Conservation (phyloP, 192 early-diverging fungal species). For the Fimicolochytrium jonesii region DNA sequence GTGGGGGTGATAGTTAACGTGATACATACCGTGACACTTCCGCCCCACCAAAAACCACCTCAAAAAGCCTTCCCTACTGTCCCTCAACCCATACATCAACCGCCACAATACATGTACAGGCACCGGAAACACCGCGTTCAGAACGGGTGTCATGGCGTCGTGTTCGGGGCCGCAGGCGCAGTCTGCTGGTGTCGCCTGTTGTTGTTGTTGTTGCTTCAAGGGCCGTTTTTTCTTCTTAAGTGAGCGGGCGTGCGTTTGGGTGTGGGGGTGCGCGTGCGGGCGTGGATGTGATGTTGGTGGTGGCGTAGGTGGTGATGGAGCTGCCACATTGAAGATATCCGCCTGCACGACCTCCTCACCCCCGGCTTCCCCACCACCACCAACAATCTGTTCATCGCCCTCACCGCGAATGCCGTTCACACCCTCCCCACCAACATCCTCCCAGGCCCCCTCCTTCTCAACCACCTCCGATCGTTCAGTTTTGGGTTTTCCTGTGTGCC, state of each 20-base stretch:
- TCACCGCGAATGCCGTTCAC: no score
- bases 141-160: slow-evolving; percentile 19
- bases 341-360: no score
- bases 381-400: no score
- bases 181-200: not conserved
- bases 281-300: not conserved
- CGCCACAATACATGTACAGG: slow-evolving; percentile 8
- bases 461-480: no score
- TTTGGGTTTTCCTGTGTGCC: no score
- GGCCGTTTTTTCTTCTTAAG: not conserved
- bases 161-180: slow-evolving; percentile 17
- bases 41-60: slow-evolving; percentile 6
- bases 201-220: not conserved
- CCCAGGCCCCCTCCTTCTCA: no score
- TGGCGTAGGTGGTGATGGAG: not conserved
- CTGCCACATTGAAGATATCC: not conserved
- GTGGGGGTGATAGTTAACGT: no score
- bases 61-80: slow-evolving; percentile 2
- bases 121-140: slow-evolving; percentile 9
- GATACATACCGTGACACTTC: slow-evolving; percentile 19
- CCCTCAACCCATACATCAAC: slow-evolving; percentile 8
- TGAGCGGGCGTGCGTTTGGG: not conserved
- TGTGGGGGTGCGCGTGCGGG: slow-evolving; percentile 1
- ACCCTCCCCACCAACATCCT: no score
- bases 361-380: no score